Base-by-base conservation (phyloP, 306 rosid species). In the Canavalia ensiformis region DNA sequence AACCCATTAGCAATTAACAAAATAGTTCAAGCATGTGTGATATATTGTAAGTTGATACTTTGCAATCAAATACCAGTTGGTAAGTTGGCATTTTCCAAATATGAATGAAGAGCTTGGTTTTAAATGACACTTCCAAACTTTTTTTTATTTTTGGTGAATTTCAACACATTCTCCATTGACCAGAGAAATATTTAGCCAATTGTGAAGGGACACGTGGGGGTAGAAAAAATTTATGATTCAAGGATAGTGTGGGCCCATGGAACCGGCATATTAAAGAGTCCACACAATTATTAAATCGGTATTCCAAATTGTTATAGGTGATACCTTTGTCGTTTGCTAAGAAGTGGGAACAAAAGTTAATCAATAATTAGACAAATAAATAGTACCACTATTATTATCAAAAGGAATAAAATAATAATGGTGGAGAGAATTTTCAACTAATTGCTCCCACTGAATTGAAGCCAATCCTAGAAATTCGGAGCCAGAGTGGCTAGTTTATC, bases 31-130 rank as follows among this genome's bases (percentile, higher is more conserved):
- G 39, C 74, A 34, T 25, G 45, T 44, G 54, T 65, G 33, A 66
- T 75, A 66, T 75, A 79, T 72, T 74, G 76, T 68, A 87, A 84
- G 44, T 74, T 58, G 69, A 79, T 84, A 79, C 68, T 76, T 18
- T 68, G 79, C 75, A 73, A 83, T 66, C 47, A 77, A 76, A 35
- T 74, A 66, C 50, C n/a, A 6, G 39, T 82, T 69, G 84, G 58
- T 82, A 69, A 57, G 60, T 46, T 76, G 86, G 76, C 85, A 49
- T 25, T 64, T 56, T 72, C 76, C 62, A 56, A 46, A 76, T 71
- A 62, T 59, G 69, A 81, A 52, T 44, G 57, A 60, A n/a, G 67
- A 35, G 62, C 18, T 63, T 74, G 58, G 59, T 35, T 49, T 28
- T 12, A 59, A 46, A 44, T 5, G 44, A 81, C 72, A 78, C 35